These are phyloP conservation scores for Spirogloea muscicola DNA, from an alignment of 139 green algal genomes.

Conservation along the genomic window DNA sequence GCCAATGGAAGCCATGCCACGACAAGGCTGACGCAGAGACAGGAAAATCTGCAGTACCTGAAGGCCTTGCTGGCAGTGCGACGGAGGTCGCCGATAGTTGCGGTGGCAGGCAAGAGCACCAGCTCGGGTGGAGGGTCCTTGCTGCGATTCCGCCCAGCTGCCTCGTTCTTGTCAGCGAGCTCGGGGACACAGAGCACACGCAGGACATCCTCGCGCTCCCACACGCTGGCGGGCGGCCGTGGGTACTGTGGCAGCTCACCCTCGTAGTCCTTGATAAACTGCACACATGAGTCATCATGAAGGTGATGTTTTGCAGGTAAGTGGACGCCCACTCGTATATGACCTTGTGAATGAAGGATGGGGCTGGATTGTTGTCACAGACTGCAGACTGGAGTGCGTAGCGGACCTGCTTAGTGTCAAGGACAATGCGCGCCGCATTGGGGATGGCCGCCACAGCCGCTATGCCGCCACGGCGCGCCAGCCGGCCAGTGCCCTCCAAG, in stretches of 20 bases:
- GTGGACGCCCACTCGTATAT: not conserved
- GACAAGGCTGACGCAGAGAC: not conserved
- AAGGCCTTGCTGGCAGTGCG: slow-evolving; percentile 8
- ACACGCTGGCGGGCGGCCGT: not conserved
- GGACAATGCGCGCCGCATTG: slow-evolving; percentile 17
- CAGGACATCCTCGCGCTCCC: slow-evolving; percentile 23
- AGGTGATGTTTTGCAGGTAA: not conserved
- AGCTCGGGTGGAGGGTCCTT: slow-evolving; percentile 39
- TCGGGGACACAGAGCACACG: slow-evolving; percentile 5
- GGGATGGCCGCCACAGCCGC: no score
- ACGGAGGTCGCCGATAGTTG: slow-evolving; percentile 30
- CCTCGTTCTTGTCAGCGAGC: slow-evolving; percentile 1
- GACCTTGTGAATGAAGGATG: not conserved
- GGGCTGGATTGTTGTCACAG: not conserved
- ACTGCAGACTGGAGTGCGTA: not conserved
- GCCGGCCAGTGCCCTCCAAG: slow-evolving; percentile 48
- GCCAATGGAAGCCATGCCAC: no score
- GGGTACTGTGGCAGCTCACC: slow-evolving; percentile 44
- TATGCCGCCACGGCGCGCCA: no score
- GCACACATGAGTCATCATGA: not conserved
- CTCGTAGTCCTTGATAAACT: slow-evolving; percentile 67
- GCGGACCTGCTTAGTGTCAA: slow-evolving; percentile 46
- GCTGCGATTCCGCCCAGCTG: not conserved
- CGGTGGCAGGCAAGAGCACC: slow-evolving; percentile 28
- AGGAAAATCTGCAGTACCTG: not conserved